Evolutionary conservation across 1,139 yeast species (phyloP).

Genomic region (Diutina catenulata): DNA sequence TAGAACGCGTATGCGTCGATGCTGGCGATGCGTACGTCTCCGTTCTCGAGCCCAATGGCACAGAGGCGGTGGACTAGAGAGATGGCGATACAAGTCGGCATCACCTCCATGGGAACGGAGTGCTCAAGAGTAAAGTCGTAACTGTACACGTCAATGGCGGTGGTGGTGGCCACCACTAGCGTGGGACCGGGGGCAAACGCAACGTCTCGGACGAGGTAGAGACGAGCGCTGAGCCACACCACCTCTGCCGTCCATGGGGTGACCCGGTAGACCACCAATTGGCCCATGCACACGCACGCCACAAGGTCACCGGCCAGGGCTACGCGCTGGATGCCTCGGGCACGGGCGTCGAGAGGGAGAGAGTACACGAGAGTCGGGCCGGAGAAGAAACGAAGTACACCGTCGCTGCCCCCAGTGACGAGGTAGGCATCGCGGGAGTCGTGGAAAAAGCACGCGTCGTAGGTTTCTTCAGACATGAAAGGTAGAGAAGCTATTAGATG

Average conservation of each 20-base stretch:
- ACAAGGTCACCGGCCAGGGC: background rate
- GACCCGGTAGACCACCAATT: background rate
- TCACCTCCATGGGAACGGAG: background rate
- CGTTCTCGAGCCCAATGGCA: background rate
- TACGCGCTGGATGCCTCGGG: background rate
- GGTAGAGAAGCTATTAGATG: too few species aligned
- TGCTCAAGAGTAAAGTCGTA: background rate
- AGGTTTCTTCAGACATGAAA: too few species aligned
- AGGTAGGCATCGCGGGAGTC: too few species aligned
- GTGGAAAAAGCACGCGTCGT: too few species aligned
- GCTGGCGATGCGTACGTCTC: background rate
- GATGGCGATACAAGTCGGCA: background rate
- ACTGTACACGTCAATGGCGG: background rate
- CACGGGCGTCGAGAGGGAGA: too few species aligned
- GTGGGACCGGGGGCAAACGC: background rate
- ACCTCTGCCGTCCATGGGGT: too few species aligned
- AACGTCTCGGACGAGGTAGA: background rate
- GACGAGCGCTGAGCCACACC: background rate
- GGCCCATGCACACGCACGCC: background rate
- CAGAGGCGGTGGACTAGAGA: background rate
- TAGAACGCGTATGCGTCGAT: too few species aligned
- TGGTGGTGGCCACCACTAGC: background rate
- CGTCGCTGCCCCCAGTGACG: too few species aligned
- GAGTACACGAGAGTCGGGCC: too few species aligned
- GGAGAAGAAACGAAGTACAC: too few species aligned